Percentiles rank a stretch among this genome's conserved stretches.
phyloP scores from a whole-genome alignment of 1,139 yeast genomes.

The Scheffersomyces quercinus region DNA sequence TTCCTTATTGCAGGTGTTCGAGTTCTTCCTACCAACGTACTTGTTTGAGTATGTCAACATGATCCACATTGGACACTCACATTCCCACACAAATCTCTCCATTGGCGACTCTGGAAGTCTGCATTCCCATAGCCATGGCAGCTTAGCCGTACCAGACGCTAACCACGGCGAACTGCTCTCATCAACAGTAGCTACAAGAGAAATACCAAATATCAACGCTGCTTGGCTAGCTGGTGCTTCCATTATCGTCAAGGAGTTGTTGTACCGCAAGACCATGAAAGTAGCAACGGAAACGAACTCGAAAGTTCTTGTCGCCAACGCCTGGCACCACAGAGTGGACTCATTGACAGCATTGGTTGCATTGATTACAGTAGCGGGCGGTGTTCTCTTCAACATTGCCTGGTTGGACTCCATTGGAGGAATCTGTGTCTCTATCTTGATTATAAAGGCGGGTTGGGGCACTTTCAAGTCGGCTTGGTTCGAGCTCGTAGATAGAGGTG shows the following conservation, averaged over 20 bases:
- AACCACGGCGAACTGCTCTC: conserved; percentile 18
- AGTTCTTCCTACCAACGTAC: conserved; percentile 62
- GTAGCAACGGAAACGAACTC: conserved; percentile 79
- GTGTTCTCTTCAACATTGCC: conserved; percentile 70
- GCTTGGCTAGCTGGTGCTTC: conserved; percentile 96
- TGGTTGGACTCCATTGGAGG: conserved; percentile 96
- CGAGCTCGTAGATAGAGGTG: conserved; percentile 71
- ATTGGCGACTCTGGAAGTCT: conserved; percentile 2
- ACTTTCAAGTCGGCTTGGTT: conserved; percentile 69
- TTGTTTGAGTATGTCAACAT: conserved; percentile 42
- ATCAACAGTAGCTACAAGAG: conserved; percentile 13
- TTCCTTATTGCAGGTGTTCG: conserved; percentile 68
- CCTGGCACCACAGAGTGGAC: conserved; percentile 99
- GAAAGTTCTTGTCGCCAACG: conserved; percentile 90
- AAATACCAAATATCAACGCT: conserved; percentile 77
- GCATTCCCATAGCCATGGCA: conserved; percentile 18
- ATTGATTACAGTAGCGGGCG: conserved; percentile 81
- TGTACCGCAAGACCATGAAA: conserved; percentile 76
- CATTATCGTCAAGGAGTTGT: conserved; percentile 81
- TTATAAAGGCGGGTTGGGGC: conserved; percentile 80
- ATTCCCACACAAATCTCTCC: conserved; percentile 35
- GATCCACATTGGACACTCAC: conserved; percentile 56
- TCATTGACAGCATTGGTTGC: conserved; percentile 92
- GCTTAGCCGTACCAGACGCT: conserved; percentile 6
- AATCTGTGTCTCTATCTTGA: conserved; percentile 73